Conservation (phyloP, 2,329 filamentous ascomycete species). For the Rhynchosporium secalis region DNA sequence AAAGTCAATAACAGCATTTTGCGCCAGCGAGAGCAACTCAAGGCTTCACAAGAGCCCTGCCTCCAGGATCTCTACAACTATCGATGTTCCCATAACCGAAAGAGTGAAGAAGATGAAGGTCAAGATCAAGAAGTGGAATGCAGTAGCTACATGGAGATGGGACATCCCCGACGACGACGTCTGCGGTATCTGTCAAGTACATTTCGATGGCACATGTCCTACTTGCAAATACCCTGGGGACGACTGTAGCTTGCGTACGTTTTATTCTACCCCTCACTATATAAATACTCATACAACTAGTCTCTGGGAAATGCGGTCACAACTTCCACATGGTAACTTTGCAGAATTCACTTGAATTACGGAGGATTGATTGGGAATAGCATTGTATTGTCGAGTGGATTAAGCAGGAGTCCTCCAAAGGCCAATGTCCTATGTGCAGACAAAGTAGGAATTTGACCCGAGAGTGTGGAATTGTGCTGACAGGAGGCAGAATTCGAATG, state of each 20-base stretch:
- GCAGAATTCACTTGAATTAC: background rate
- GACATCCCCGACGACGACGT: slow-evolving; percentile 97
- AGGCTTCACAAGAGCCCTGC: background rate
- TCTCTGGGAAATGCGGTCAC: slow-evolving; percentile 94
- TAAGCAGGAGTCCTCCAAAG: slow-evolving; percentile 88
- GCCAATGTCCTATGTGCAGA: slow-evolving; percentile 96
- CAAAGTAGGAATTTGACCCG: slow-evolving; percentile 62
- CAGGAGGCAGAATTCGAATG: slow-evolving; percentile 24
- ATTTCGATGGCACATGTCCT: slow-evolving; percentile 96
- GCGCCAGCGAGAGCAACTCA: background rate
- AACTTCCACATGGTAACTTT: slow-evolving; percentile 88
- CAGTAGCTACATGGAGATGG: slow-evolving; percentile 96
- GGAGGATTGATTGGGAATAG: slow-evolving; percentile 46
- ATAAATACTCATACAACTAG: slow-evolving; percentile 47
- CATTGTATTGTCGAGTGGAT: slow-evolving; percentile 98
- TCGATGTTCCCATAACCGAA: background rate
- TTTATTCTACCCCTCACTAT: background rate
- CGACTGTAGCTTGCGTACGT: slow-evolving; percentile 85
- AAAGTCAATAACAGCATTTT: background rate
- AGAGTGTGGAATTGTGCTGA: background rate
- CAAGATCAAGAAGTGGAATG: slow-evolving; percentile 89
- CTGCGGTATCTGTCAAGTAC: slow-evolving; percentile 96
- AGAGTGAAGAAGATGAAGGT: slow-evolving; percentile 76
- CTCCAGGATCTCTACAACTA: background rate
- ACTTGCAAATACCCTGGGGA: slow-evolving; percentile 98